Conservation (phyloP, 2,329 filamentous ascomycete species). For the Penicillium sp. region DNA sequence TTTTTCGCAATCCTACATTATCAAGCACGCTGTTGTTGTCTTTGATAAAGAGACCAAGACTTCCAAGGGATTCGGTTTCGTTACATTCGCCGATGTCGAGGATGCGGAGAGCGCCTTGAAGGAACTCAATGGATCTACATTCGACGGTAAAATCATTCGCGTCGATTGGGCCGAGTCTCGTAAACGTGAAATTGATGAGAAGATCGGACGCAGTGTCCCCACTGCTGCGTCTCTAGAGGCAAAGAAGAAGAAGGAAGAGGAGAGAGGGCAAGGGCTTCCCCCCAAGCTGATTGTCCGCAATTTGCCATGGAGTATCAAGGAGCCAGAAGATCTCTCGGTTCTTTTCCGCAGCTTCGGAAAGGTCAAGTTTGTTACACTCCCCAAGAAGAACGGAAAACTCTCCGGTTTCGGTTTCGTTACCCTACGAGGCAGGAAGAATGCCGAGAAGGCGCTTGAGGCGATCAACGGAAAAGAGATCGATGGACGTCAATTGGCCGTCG, state of each 20-base stretch:
- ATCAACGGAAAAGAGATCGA: conserved; percentile 90
- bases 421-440: conserved; percentile 82
- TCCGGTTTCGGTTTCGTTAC: conserved; percentile 92
- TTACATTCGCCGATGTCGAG: conserved; percentile 91
- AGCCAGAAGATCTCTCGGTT: conserved; percentile 71
- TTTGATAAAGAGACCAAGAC: conserved; percentile 79
- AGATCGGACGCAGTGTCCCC: conserved; percentile 44
- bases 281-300: conserved; percentile 88
- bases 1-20: conserved; percentile 90
- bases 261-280: conserved; percentile 59
- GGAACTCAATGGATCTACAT: conserved; percentile 73
- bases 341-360: conserved; percentile 89
- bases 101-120: conserved; percentile 79
- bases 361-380: conserved; percentile 81
- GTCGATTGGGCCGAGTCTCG: conserved; percentile 87
- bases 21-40: conserved; percentile 95
- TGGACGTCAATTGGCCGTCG: conserved; percentile 83
- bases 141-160: conserved; percentile 78
- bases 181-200: conserved; percentile 63
- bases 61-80: conserved; percentile 92
- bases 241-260: conserved; percentile 53
- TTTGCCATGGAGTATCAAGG: conserved; percentile 92
- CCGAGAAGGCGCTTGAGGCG: conserved; percentile 78
- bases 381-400: conserved; percentile 69
- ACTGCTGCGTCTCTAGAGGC: conserved; percentile 36